A percentile compares a stretch with the other conserved stretches of the same genome.
Conservation (phyloP, 495 filamentous ascomycete species). For the Letharia lupina region DNA sequence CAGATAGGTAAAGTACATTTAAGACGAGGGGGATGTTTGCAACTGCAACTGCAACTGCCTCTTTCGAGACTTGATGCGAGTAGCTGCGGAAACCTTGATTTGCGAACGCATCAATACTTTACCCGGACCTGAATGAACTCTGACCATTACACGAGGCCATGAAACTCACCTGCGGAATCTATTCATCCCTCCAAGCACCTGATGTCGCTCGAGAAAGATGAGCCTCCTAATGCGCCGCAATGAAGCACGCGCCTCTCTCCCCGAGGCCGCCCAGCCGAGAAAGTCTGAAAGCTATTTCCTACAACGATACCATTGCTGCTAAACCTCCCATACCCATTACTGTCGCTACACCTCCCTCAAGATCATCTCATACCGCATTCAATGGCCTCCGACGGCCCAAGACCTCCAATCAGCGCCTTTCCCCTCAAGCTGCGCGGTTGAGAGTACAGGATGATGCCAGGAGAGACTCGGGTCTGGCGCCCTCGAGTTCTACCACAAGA, state of each 20-base stretch:
- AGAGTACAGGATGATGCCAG: constrained; percentile 30
- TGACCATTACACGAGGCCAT: neutral
- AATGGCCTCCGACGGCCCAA: constrained; percentile 24
- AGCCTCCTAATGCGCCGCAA: constrained; percentile 7
- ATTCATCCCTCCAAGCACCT: neutral
- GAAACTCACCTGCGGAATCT: neutral
- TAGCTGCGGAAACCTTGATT: neutral
- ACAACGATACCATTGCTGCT: constrained; percentile 47
- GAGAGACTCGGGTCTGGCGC: constrained; percentile 48
- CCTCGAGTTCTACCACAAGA: constrained; percentile 30
- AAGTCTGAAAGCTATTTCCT: constrained; percentile 44
- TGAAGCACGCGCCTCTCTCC: constrained; percentile 14
- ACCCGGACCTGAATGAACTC: neutral
- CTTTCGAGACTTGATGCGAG: neutral
- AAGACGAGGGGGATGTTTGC: neutral
- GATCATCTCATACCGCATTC: constrained; percentile 25
- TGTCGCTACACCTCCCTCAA: constrained; percentile 28
- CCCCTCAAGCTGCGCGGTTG: constrained; percentile 12
- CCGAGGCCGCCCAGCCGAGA: constrained; percentile 15
- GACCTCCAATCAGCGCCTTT: constrained; percentile 10
- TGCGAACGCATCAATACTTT: neutral
- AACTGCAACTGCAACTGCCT: neutral
- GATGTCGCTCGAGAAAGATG: neutral
- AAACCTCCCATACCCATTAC: constrained; percentile 48
- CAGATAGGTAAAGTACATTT: too few relatives aligned